Percentiles rank a stretch among this genome's conserved stretches.
phyloP scores from a whole-genome alignment of 2,329 filamentous ascomycete genomes.

The Diaporthe ampelina region DNA sequence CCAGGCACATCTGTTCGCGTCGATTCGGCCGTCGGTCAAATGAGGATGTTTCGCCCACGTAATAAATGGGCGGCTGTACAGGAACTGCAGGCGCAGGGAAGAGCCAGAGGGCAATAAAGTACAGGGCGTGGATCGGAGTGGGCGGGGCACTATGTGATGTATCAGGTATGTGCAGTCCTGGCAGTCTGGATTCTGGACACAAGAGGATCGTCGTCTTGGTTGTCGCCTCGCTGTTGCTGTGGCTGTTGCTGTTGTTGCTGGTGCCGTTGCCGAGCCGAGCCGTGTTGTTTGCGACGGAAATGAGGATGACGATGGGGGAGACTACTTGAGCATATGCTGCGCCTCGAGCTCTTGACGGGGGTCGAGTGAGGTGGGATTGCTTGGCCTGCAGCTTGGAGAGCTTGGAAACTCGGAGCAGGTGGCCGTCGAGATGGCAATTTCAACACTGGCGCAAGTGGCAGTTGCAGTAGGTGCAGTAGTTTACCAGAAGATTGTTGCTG shows the following conservation, averaged over 20 bases:
- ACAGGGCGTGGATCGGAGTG: constrained; percentile 33
- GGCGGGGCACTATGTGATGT: constrained; percentile 32
- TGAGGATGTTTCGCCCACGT: constrained; percentile 40
- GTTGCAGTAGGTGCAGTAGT: not conserved
- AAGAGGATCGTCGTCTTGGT: not conserved
- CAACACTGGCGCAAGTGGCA: not conserved
- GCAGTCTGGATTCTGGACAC: constrained; percentile 3
- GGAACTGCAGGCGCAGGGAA: constrained; percentile 25
- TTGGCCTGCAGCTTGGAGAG: constrained; percentile 21
- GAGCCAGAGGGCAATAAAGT: constrained; percentile 14
- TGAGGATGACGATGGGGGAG: constrained; percentile 14
- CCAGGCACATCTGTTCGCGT: constrained; percentile 28
- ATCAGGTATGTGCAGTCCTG: constrained; percentile 15
- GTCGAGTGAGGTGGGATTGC: not conserved
- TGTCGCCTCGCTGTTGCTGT: not conserved
- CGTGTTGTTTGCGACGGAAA: constrained; percentile 15
- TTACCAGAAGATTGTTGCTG: no score
- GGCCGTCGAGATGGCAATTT: not conserved
- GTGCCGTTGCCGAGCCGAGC: constrained; percentile 18
- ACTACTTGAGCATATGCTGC: constrained; percentile 4
- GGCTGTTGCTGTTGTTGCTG: not conserved
- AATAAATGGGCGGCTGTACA: constrained; percentile 32
- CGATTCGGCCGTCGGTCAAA: constrained; percentile 29
- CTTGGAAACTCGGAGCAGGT: not conserved
- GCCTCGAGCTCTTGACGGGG: constrained; percentile 16